A percentile compares a stretch with the other conserved stretches of the same genome.
Evolutionary conservation across 768 basidiomycete genomes (phyloP).

Genomic region (Suillus clintonianus): DNA sequence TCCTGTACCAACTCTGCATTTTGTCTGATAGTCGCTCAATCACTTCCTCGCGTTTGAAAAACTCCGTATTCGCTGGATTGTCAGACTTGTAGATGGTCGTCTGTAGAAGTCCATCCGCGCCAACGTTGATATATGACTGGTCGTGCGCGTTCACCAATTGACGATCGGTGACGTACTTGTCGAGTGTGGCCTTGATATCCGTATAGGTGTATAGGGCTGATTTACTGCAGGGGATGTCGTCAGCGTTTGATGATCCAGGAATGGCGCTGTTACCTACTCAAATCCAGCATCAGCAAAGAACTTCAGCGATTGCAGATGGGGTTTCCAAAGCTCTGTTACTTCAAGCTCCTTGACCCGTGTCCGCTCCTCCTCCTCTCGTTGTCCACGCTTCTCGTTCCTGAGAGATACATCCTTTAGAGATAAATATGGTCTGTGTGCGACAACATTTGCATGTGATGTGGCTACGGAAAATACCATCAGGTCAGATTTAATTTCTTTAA

Average conservation of each 20-base stretch:
- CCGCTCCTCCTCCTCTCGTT: conserved; percentile 51
- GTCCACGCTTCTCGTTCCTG: conserved; percentile 61
- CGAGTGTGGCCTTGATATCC: conserved; percentile 60
- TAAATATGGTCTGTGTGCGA: conserved; percentile 48
- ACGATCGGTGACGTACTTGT: conserved; percentile 61
- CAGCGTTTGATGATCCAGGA: conserved; percentile 26
- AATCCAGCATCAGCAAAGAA: conserved; percentile 67
- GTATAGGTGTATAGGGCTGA: conserved; percentile 52
- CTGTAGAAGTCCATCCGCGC: conserved; percentile 43
- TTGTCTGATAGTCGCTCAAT: conserved; percentile 51
- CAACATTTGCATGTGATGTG: conserved; percentile 56
- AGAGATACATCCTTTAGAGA: conserved; percentile 70
- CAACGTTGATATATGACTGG: conserved; percentile 69
- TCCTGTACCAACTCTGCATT: conserved; percentile 81
- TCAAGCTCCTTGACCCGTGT: conserved; percentile 51
- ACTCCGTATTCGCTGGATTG: conserved; percentile 40
- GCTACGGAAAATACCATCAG: conserved; percentile 60
- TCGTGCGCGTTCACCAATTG: conserved; percentile 67
- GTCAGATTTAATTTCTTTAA: conserved; percentile 61
- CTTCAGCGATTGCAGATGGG: conserved; percentile 52
- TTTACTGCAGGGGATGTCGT: conserved; percentile 39
- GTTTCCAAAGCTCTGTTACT: conserved; percentile 70
- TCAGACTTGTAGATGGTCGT: conserved; percentile 39
- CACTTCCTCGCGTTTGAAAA: conserved; percentile 69
- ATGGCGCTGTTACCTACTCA: conserved; percentile 45